Evolutionary conservation across 768 basidiomycete genomes (phyloP).

Genomic region (Boletales sp.): DNA sequence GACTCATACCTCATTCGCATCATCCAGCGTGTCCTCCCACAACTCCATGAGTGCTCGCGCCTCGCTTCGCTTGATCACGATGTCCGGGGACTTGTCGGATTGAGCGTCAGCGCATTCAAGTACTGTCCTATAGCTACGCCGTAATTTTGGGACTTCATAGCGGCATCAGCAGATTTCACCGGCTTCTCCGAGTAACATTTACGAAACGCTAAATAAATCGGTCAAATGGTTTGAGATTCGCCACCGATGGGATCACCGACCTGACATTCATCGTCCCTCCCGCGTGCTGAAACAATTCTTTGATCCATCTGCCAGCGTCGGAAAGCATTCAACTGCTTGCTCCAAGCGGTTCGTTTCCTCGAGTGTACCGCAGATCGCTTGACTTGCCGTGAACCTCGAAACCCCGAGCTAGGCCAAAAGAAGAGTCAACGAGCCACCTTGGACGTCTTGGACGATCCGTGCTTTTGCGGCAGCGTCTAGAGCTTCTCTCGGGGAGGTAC

Average conservation of each 20-base stretch:
- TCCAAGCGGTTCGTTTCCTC: too few relatives aligned
- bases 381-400: too few relatives aligned
- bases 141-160: not conserved
- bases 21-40: conserved; percentile 1
- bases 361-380: too few relatives aligned
- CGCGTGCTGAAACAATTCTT: too few relatives aligned
- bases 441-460: not conserved
- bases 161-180: not conserved
- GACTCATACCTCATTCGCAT: conserved; percentile 8
- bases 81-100: fast-evolving
- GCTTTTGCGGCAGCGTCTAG: not conserved
- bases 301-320: too few relatives aligned
- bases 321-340: too few relatives aligned
- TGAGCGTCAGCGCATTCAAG: not conserved
- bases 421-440: too few relatives aligned
- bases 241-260: not conserved
- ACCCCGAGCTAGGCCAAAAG: conserved; percentile 1
- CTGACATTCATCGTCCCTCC: not conserved
- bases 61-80: conserved; percentile 9
- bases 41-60: not conserved
- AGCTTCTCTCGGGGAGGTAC: not conserved
- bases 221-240: not conserved
- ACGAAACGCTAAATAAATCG: not conserved
- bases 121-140: not conserved
- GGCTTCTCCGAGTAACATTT: not conserved